Evolutionary conservation across 352 stramenopile species (phyloP).

Genomic region (Thraustochytrium striatum): DNA sequence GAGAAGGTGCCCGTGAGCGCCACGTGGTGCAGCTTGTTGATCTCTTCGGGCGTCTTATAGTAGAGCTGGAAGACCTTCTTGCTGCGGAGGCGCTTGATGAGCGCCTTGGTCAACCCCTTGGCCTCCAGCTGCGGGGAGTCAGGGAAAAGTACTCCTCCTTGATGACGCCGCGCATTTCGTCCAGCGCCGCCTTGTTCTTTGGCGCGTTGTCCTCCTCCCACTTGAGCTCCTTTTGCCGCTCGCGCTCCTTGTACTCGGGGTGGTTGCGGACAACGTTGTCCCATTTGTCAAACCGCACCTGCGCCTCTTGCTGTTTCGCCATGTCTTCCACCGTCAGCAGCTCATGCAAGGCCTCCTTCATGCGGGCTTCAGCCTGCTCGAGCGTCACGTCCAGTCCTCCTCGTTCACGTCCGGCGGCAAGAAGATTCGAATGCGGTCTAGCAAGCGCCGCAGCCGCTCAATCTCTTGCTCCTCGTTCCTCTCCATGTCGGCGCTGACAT

Average conservation of each 20-base stretch:
- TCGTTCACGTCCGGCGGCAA: conserved; percentile 5
- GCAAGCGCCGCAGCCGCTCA: conserved; percentile 9
- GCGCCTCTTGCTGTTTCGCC: conserved; percentile 38
- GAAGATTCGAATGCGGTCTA: conserved; percentile 10
- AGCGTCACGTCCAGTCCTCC: conserved; percentile 36
- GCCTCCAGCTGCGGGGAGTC: neutral
- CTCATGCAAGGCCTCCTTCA: conserved; percentile 35
- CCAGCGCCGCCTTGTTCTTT: conserved; percentile 45
- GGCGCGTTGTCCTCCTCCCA: conserved; percentile 51
- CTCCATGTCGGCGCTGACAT: neutral
- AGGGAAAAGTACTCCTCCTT: conserved; percentile 46
- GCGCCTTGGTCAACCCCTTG: neutral
- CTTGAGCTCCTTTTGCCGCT: conserved; percentile 44
- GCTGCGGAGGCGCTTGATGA: neutral
- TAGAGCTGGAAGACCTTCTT: conserved; percentile 55
- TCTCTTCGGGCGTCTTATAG: conserved; percentile 23
- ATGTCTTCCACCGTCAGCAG: conserved; percentile 11
- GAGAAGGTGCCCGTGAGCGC: conserved; percentile 55
- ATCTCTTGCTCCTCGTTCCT: conserved; percentile 6
- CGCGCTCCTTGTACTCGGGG: conserved; percentile 53
- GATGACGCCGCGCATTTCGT: conserved; percentile 46
- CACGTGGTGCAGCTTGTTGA: conserved; percentile 57
- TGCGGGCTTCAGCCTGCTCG: conserved; percentile 26
- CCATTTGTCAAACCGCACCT: conserved; percentile 53
- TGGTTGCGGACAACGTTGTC: conserved; percentile 55